These are phyloP conservation scores for Metschnikowia gelsemii DNA, from an alignment of 805 yeast genomes.

Conservation along the genomic window DNA sequence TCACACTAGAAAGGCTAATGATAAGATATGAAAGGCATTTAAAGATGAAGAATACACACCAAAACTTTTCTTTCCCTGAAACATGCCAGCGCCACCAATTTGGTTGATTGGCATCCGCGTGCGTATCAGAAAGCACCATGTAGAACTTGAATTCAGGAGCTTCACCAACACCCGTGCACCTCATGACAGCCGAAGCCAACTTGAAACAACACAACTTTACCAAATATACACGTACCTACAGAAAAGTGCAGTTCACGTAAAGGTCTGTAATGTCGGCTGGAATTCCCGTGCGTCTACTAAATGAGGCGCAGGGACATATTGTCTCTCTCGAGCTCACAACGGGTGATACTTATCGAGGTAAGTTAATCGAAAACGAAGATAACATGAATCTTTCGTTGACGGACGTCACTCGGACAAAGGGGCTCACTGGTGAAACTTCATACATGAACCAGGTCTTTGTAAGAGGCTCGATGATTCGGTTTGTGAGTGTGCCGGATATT, in stretches of 20 bases:
- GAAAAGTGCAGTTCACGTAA: background rate
- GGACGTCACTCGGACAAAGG: slow-evolving; percentile 76
- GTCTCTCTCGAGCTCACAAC: slow-evolving; percentile 79
- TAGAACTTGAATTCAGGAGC: no score
- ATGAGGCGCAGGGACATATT: slow-evolving; percentile 86
- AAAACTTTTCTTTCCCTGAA: no score
- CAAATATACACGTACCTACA: no score
- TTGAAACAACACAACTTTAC: background rate
- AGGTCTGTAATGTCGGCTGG: slow-evolving; percentile 54
- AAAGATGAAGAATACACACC: no score
- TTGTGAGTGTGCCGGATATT: slow-evolving; percentile 85
- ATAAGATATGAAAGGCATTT: no score
- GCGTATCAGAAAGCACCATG: no score
- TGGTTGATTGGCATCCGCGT: no score
- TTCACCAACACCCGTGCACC: no score
- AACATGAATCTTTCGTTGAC: slow-evolving; percentile 88
- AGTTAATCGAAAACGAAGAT: slow-evolving; percentile 82
- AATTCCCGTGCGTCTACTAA: slow-evolving; percentile 80
- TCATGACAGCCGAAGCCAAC: no score
- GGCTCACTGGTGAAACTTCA: slow-evolving; percentile 63
- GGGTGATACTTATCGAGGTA: slow-evolving; percentile 88
- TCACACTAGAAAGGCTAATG: no score
- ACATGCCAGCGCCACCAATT: no score
- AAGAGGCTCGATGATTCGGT: slow-evolving; percentile 86
- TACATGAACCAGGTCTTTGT: slow-evolving; percentile 83